Evolutionary conservation across 225 moss, liverwort and hornwort genomes (phyloP), one percentile per base, ranked within the genome.

Genomic region (Bryoerythrophyllum caledonicum): DNA sequence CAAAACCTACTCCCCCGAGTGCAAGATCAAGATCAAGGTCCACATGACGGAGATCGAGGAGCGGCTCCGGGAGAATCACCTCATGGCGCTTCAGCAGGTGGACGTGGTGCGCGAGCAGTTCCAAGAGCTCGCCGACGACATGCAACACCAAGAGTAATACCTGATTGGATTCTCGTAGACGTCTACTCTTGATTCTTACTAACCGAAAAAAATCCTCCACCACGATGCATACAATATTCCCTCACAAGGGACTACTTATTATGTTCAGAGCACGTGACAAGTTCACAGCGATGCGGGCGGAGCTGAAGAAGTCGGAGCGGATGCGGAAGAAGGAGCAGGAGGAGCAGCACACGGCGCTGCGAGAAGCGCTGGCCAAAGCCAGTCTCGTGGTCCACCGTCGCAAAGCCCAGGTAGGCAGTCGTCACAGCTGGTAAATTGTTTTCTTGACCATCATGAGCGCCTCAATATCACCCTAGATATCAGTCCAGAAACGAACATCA

Each of bases 41-140:
- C 82, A 81, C 28, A 86, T 86, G 81, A 43, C 54, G 38, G 30
- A 66, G 32, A 86, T 86, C 20, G 88, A 86, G 65, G 71, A 44
- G 4, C 59, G 26, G 13, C 74, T 86, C 48, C 80, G 76, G 46
- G 78, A 79, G 46, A 53, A 83, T 27, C 76, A 83, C 58, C 71
- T 88, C 57, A 73, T 83, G 62, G 79, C 79, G 74, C 78, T 88
- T 37, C 86, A 88, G 28, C 80, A 83, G 77, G 74, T 88, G n/a
- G 88, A 86, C 55, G 73, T 76, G 4, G 86, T 83, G 51, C 66
- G 83, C 26, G 79, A 86, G 60, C 88, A 86, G 46, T 83, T 87
- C 52, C 84, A 87, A 71, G 65, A 61, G 28, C 65, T 84, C 23
- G 84, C 81, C 20, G 79, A 84, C 73, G 55, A 79, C 73, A 70